These are phyloP conservation scores for Podaxis sp. DNA, from an alignment of 768 basidiomycete species.

Conservation along the genomic window DNA sequence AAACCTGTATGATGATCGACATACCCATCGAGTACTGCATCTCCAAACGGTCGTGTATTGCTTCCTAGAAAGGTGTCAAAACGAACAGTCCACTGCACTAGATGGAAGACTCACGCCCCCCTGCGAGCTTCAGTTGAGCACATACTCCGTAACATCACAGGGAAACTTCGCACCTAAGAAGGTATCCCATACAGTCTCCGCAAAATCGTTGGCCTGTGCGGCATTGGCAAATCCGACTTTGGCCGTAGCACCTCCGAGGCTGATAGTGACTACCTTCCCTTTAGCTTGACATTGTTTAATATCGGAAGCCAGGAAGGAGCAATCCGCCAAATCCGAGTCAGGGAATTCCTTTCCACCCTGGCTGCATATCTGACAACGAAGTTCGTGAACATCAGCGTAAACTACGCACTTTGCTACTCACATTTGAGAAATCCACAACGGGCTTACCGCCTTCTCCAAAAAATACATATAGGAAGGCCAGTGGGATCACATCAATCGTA, in stretches of 20 bases:
- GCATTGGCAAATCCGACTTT: constrained; percentile 56
- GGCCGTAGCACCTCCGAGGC: constrained; percentile 59
- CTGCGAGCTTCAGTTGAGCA: constrained; percentile 17
- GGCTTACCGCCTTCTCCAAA: constrained; percentile 61
- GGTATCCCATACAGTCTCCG: constrained; percentile 64
- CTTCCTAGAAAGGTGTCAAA: constrained; percentile 25
- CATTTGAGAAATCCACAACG: constrained; percentile 62
- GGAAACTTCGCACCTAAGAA: constrained; percentile 51
- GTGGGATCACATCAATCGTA: constrained; percentile 59
- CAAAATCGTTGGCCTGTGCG: constrained; percentile 52
- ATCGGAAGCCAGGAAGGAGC: constrained; percentile 57
- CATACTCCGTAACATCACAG: constrained; percentile 1
- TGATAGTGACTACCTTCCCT: constrained; percentile 55
- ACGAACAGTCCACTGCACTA: no score
- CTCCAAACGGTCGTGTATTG: constrained; percentile 62
- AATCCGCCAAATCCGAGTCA: constrained; percentile 64
- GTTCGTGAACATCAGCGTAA: neutral
- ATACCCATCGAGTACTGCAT: constrained; percentile 70
- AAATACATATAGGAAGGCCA: constrained; percentile 62
- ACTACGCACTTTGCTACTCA: constrained; percentile 23
- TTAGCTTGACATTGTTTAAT: constrained; percentile 66
- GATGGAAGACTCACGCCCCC: constrained; percentile 29
- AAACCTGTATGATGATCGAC: neutral
- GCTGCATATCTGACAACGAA: constrained; percentile 51
- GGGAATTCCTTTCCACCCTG: constrained; percentile 46